These are phyloP conservation scores for Exophiala calicioides DNA, from an alignment of 2,329 filamentous ascomycete genomes.

Conservation along the genomic window DNA sequence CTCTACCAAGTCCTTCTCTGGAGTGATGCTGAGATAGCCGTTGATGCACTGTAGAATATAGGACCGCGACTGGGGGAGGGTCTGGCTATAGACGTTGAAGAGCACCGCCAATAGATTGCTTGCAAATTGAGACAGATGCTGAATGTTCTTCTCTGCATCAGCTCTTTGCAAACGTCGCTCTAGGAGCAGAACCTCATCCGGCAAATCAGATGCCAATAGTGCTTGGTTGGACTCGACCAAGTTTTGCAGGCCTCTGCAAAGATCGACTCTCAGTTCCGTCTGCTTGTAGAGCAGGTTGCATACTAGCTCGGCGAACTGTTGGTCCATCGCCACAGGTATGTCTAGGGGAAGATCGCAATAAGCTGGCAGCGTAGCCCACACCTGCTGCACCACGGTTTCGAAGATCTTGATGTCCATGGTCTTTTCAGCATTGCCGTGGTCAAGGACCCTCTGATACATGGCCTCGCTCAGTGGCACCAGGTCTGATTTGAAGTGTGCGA, in stretches of 20 bases:
- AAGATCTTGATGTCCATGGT: slow-evolving; percentile 97
- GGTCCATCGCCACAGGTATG: slow-evolving; percentile 73
- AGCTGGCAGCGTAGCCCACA: slow-evolving; percentile 89
- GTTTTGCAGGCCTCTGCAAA: slow-evolving; percentile 83
- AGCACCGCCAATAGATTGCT: slow-evolving; percentile 90
- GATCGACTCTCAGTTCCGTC: slow-evolving; percentile 78
- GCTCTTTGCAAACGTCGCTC: slow-evolving; percentile 76
- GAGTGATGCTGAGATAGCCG: slow-evolving; percentile 85
- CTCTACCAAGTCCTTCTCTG: slow-evolving; percentile 73
- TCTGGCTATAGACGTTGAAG: slow-evolving; percentile 99
- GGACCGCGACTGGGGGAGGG: slow-evolving; percentile 85
- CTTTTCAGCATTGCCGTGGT: slow-evolving; percentile 79
- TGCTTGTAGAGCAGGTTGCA: slow-evolving; percentile 93
- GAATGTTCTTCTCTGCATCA: slow-evolving; percentile 74
- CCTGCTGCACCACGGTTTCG: slow-evolving; percentile 92
- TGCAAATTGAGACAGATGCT: slow-evolving; percentile 76
- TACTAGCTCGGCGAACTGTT: slow-evolving; percentile 82
- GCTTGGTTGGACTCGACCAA: slow-evolving; percentile 90
- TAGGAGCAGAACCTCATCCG: slow-evolving; percentile 71
- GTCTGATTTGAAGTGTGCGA: slow-evolving; percentile 81
- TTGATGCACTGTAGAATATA: slow-evolving; percentile 94
- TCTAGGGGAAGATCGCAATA: slow-evolving; percentile 94
- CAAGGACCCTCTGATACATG: slow-evolving; percentile 85
- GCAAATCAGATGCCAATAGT: slow-evolving; percentile 68
- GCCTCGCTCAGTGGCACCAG: slow-evolving; percentile 86